A percentile compares a stretch with the other conserved stretches of the same genome.
Evolutionary conservation across 2,329 filamentous ascomycete species (phyloP).

Genomic region (Zymoseptoria passerinii): DNA sequence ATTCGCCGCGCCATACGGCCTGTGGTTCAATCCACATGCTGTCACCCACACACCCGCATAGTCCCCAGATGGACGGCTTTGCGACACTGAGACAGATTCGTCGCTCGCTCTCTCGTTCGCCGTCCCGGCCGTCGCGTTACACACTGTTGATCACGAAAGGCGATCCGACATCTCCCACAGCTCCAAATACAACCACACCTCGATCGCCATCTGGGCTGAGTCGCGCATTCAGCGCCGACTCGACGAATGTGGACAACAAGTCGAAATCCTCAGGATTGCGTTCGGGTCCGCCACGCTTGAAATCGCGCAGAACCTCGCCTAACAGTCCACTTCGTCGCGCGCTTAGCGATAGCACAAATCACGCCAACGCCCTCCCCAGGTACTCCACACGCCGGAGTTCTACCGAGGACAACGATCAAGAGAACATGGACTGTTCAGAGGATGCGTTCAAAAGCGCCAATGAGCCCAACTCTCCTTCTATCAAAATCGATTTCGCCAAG

Average conservation of each 20-base stretch:
- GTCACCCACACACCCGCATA: conserved; percentile 57
- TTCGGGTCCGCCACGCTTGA: conserved; percentile 23
- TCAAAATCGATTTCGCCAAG: conserved; percentile 41
- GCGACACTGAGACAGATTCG: conserved; percentile 74
- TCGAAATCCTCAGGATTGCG: conserved; percentile 35
- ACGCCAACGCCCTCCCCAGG: conserved; percentile 58
- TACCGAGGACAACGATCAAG: conserved; percentile 39
- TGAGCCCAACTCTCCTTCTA: conserved; percentile 35
- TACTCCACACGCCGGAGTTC: conserved; percentile 38
- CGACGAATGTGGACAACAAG: conserved; percentile 31
- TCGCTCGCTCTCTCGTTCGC: conserved; percentile 85
- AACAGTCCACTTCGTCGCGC: conserved; percentile 75
- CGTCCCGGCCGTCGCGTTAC: conserved; percentile 69
- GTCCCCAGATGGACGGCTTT: conserved; percentile 64
- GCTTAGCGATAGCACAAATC: conserved; percentile 60
- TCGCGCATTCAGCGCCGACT: conserved; percentile 38
- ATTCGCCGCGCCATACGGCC: conserved; percentile 42
- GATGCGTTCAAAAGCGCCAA: conserved; percentile 15
- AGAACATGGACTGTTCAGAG: conserved; percentile 27
- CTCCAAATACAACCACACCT: conserved; percentile 25
- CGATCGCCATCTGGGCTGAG: conserved; percentile 36
- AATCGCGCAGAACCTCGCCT: conserved; percentile 62
- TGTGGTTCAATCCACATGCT: conserved; percentile 78
- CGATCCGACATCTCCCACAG: conserved; percentile 30
- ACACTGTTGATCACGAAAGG: conserved; percentile 48